Base-by-base conservation (phyloP, 2,329 filamentous ascomycete genomes). In the Proliferodiscus dingleyae region DNA sequence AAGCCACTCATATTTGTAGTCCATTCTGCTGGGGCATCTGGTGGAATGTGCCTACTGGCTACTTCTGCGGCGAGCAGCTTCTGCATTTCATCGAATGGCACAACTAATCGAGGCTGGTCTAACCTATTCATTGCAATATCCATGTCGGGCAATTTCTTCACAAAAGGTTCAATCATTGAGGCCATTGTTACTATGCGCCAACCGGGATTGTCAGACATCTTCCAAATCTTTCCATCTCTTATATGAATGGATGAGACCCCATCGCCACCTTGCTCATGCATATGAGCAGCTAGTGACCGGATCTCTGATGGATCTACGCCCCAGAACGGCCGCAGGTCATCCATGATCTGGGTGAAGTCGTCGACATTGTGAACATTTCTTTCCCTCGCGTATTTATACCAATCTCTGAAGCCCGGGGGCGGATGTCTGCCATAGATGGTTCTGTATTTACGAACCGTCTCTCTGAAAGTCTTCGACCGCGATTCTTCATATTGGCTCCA, bases 71-170 rank as follows among this genome's bases (percentile, higher is more conserved):
- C 64, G 8, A 82, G 68, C 39, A 77, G 65, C 19, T 66, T 65
- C 19, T 74, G 68, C 45, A 84, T 72, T 11, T 74, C 68, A 43
- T 83, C 72, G 65, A 72, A 79, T 8, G 77, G 72, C 3, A 81
- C 77, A 23, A 83, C 64, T n/a, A 85, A 61, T 18, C 81, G 71
- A 22, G 80, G 73, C 59, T 85, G 78, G 59, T 84, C 80, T 64
- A 81, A 71, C 42, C 73, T 70, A 58, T 85, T 84, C 66, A 84
- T 77, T 9, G 80, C 75, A 68, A 84, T 81, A 59, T 84, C 80
- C 60, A 85, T 75, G 50, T 85, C 80, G 4, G 80, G 81, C 18
- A 85, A 60, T 40, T 72, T 66, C 11, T 70, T 59, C 21, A 75
- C 71, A 28, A 81, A 76, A 54, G 18, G 61, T 36, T 57, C 28